Conservation (phyloP, 192 early-diverging fungal genomes). For the Funneliformis geosporum region DNA sequence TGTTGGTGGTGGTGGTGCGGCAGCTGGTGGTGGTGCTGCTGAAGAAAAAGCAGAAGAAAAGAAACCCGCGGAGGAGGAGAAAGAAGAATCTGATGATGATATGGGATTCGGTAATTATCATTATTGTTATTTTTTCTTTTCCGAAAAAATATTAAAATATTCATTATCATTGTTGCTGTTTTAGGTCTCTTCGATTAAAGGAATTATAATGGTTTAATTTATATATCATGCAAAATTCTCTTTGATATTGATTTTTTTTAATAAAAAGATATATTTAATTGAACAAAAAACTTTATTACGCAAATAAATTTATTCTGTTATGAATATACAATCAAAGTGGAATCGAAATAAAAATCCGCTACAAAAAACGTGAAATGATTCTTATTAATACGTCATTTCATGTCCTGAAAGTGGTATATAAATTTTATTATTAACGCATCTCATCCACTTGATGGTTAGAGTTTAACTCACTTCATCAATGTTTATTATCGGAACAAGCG, state of each 20-base stretch:
- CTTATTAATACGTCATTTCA: neutral
- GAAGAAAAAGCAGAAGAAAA: slow-evolving; percentile 46
- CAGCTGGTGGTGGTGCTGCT: slow-evolving; percentile 44
- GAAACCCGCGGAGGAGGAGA: slow-evolving; percentile 62
- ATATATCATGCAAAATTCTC: no score
- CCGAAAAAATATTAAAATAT: neutral
- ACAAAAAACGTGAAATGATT: neutral
- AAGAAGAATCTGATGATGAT: slow-evolving; percentile 83
- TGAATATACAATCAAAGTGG: neutral
- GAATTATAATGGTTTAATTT: neutral
- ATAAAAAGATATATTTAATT: neutral
- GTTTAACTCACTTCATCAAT: neutral
- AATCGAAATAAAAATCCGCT: neutral
- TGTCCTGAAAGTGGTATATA: neutral
- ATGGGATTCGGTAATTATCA: slow-evolving; percentile 77
- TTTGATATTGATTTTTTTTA: no score
- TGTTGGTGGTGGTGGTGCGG: slow-evolving; percentile 41
- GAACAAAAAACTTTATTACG: neutral
- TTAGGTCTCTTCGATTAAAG: slow-evolving; percentile 60
- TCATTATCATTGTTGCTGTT: neutral
- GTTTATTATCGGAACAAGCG: neutral
- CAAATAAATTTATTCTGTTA: neutral
- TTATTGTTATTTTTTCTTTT: slow-evolving; percentile 1
- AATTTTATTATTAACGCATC: neutral
- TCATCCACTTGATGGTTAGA: neutral